Base-by-base conservation (phyloP, 305 asterid genomes). In the Andrographis paniculata region DNA sequence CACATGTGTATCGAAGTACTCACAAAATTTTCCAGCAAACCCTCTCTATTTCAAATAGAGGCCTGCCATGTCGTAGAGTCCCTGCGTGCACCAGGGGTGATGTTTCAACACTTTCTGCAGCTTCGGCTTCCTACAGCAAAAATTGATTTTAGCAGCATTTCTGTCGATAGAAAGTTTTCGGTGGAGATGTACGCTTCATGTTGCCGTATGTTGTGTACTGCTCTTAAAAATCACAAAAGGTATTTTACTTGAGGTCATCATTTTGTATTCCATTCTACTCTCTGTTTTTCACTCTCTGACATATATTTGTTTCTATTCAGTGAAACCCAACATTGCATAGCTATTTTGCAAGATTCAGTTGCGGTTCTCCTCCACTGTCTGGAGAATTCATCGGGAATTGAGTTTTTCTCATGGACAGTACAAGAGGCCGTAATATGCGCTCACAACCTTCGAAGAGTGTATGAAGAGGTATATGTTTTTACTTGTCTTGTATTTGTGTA, bases 341-440 rank as follows among this genome's bases (percentile, higher is more conserved):
- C 79, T 53, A 84, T 89, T 64, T 87, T 89, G 47, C 78, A 85
- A 67, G 85, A 80, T 61, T 78, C 98, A 30, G 88, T 80, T 48
- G 64, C 65, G 51, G 73, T 65, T 56, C 94, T 89, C 62, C 95
- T 85, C 65, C 70, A 78, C 62, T 80, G 92, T 68, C 69, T 89
- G 68, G 94, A 82, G 80, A 71, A 42, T 40, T 11, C 59, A 65
- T 52, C 60, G 50, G 55, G 65, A 59, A 58, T 52, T 58, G 69
- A 53, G 38, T 27, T 18, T 52, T 71, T 61, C 52, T 69, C 69
- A 20, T 79, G 92, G 91, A 82, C 78, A 69, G 71, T 78, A 40
- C 76, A 63, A 72, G 84, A 74, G 58, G 95, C 86, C 21, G 82
- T 80, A 67, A 74, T 62, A 61, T 85, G 94, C 41, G 98, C 98